These are phyloP conservation scores for Xerocomus amazonicus DNA, from an alignment of 1,284 basidiomycete genomes.

Conservation along the genomic window DNA sequence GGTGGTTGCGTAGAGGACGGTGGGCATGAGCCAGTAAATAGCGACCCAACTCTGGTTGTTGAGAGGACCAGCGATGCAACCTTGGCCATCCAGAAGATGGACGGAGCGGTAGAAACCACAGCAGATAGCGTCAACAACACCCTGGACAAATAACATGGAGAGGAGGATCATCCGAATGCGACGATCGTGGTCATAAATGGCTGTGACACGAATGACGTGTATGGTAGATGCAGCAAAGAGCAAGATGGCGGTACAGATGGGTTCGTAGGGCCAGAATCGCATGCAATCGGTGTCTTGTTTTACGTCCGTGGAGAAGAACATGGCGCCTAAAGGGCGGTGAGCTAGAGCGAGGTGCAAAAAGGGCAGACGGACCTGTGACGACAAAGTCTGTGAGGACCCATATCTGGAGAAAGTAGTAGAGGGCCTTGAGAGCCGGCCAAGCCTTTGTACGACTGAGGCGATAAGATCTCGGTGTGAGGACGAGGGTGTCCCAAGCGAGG, in stretches of 20 bases:
- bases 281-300: constrained; percentile 49
- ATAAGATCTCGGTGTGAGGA: constrained; percentile 73
- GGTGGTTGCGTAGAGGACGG: constrained; percentile 52
- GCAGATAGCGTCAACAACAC: constrained; percentile 63
- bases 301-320: constrained; percentile 76
- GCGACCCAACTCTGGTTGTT: constrained; percentile 64
- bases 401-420: constrained; percentile 68
- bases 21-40: constrained; percentile 76
- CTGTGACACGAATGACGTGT: constrained; percentile 33
- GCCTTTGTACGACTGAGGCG: constrained; percentile 60
- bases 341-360: background rate
- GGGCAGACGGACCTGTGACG: constrained; percentile 54
- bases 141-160: constrained; percentile 57
- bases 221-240: constrained; percentile 59
- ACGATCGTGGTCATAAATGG: constrained; percentile 66
- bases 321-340: constrained; percentile 50
- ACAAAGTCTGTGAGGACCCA: constrained; percentile 77
- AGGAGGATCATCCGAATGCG: constrained; percentile 54
- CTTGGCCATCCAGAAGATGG: constrained; percentile 64
- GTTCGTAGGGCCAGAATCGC: constrained; percentile 78
- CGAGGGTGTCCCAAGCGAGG: constrained; percentile 81
- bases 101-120: constrained; percentile 76
- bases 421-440: constrained; percentile 73
- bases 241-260: constrained; percentile 75
- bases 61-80: constrained; percentile 78